A percentile compares a stretch with the other conserved stretches of the same genome.
phyloP scores from a whole-genome alignment of 1,284 basidiomycete genomes.

The Anthracocystis setariae region DNA sequence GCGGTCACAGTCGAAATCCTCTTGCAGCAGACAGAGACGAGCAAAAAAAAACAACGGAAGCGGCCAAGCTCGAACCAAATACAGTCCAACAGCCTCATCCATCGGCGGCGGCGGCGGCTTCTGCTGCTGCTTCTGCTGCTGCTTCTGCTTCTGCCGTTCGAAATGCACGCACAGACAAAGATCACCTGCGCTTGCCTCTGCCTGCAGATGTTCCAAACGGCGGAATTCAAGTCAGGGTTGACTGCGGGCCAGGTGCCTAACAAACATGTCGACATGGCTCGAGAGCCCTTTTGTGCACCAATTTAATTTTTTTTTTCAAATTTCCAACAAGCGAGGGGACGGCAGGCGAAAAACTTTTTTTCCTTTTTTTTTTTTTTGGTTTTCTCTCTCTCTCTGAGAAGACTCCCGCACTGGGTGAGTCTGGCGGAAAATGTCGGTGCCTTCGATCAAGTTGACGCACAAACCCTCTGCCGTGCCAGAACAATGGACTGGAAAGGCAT shows the following conservation, averaged over 20 bases:
- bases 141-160: no score
- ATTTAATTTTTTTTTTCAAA: no score
- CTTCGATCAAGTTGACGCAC: not conserved
- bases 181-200: slow-evolving; percentile 8
- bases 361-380: no score
- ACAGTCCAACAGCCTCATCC: no score
- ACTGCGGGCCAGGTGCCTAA: slow-evolving; percentile 6
- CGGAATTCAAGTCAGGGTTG: slow-evolving; percentile 3
- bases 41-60: slow-evolving; percentile 8
- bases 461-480: not conserved
- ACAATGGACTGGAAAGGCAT: not conserved
- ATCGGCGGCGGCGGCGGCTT: no score
- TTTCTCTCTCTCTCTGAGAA: no score
- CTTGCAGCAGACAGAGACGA: not conserved
- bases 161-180: slow-evolving; percentile 1
- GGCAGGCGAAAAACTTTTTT: not conserved
- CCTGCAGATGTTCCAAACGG: slow-evolving; percentile 1
- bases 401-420: not conserved
- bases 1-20: not conserved
- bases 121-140: no score
- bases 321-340: no score
- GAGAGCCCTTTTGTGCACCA: slow-evolving; percentile 4
- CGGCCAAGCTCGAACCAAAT: not conserved
- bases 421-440: not conserved
- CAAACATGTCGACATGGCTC: slow-evolving; percentile 1